A percentile compares a stretch with the other conserved stretches of the same genome.
Conservation (phyloP, 495 filamentous ascomycete genomes). For the Pseudoneurospora amorphoporcata region DNA sequence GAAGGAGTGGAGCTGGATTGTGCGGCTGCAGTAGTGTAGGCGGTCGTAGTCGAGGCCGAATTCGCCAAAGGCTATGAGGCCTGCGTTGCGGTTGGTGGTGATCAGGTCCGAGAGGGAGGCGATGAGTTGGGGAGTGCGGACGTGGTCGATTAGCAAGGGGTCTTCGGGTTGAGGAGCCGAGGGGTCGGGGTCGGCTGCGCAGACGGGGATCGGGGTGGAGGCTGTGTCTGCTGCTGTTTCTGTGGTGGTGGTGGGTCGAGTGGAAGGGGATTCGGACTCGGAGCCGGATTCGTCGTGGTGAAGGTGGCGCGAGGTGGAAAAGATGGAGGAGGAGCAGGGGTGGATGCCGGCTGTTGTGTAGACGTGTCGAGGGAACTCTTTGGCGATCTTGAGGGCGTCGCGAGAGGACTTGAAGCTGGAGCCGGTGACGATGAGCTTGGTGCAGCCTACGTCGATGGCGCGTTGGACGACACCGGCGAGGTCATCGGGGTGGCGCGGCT, state of each 20-base stretch:
- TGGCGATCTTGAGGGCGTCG: slow-evolving; percentile 62
- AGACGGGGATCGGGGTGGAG: not conserved
- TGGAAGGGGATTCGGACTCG: slow-evolving; percentile 12
- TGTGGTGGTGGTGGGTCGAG: not conserved
- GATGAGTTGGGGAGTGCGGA: slow-evolving; percentile 37
- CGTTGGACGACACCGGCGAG: slow-evolving; percentile 64
- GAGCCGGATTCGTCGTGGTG: slow-evolving; percentile 30
- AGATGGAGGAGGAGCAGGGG: slow-evolving; percentile 65
- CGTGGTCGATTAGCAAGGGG: slow-evolving; percentile 22
- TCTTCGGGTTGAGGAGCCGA: slow-evolving; percentile 29
- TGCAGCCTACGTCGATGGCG: slow-evolving; percentile 64
- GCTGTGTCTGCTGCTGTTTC: slow-evolving; percentile 28
- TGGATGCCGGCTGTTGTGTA: slow-evolving; percentile 90
- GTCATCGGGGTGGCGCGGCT: slow-evolving; percentile 69
- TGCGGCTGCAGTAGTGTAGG: slow-evolving; percentile 62
- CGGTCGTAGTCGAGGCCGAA: slow-evolving; percentile 96
- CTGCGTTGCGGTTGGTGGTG: slow-evolving; percentile 23
- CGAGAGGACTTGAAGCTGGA: slow-evolving; percentile 70
- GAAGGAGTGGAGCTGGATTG: slow-evolving; percentile 78
- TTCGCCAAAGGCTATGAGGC: slow-evolving; percentile 77
- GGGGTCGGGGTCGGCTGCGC: slow-evolving; percentile 33
- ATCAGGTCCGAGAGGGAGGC: slow-evolving; percentile 49
- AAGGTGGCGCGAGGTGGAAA: slow-evolving; percentile 51
- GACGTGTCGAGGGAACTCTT: slow-evolving; percentile 50
- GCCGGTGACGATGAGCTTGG: slow-evolving; percentile 90